These are phyloP conservation scores for Capsicum baccatum DNA, from an alignment of 257 asterid species.

Conservation along the genomic window DNA sequence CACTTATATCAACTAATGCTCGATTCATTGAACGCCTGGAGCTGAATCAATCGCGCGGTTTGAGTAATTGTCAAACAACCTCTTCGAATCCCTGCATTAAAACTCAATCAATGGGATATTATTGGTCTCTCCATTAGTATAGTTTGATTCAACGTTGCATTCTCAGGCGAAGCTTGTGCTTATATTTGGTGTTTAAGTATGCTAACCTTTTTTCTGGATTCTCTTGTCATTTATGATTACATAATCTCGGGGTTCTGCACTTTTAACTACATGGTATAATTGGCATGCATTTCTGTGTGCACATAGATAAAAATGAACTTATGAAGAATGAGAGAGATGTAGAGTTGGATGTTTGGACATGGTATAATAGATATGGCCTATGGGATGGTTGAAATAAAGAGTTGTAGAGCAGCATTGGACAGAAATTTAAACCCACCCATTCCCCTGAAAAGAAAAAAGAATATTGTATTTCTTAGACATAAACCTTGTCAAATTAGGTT, in stretches of 20 bases:
- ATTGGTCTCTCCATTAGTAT: background rate
- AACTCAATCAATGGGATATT: background rate
- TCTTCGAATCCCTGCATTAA: too few relatives aligned
- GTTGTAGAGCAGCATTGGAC: background rate
- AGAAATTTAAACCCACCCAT: background rate
- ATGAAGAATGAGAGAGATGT: background rate
- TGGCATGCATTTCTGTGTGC: background rate
- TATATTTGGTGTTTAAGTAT: background rate
- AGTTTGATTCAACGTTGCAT: background rate
- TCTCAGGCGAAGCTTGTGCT: background rate
- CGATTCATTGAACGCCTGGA: background rate
- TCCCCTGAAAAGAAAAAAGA: background rate
- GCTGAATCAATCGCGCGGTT: conserved; percentile 7
- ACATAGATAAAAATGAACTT: background rate
- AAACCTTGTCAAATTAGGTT: background rate
- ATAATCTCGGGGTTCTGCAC: background rate
- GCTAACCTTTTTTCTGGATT: background rate
- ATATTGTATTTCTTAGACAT: background rate
- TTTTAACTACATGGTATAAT: background rate
- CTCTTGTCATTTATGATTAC: background rate
- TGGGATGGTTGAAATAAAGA: background rate
- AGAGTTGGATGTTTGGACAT: background rate
- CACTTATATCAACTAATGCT: background rate
- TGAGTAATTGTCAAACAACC: too few relatives aligned
- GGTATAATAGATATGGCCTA: background rate